Conservation (phyloP, 208 protist genomes). For the Porcisia deanei region DNA sequence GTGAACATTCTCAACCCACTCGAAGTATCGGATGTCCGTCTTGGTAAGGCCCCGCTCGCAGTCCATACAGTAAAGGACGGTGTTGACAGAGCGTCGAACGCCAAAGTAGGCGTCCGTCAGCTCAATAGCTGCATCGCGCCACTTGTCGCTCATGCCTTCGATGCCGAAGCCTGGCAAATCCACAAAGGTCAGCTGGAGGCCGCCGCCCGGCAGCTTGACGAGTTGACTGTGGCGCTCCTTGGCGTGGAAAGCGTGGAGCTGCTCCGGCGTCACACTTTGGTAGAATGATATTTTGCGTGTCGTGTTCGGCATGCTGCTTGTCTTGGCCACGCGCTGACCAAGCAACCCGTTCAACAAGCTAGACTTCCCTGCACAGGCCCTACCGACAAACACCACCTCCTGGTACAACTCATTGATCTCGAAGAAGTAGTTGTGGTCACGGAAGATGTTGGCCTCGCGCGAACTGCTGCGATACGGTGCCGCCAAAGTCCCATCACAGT, state of each 20-base stretch:
- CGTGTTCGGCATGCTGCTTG: constrained; percentile 87
- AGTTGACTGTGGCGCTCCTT: constrained; percentile 74
- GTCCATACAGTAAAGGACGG: constrained; percentile 90
- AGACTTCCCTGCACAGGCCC: constrained; percentile 88
- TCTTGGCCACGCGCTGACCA: constrained; percentile 76
- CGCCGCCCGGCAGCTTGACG: constrained; percentile 85
- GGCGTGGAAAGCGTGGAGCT: constrained; percentile 73
- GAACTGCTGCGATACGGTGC: constrained; percentile 37
- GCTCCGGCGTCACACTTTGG: constrained; percentile 81
- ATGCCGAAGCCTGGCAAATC: constrained; percentile 92
- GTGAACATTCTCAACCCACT: constrained; percentile 90
- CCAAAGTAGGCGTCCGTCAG: constrained; percentile 91
- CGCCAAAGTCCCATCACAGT: background rate
- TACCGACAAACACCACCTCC: constrained; percentile 86
- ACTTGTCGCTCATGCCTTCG: constrained; percentile 88
- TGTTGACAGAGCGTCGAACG: constrained; percentile 91
- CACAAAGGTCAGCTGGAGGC: constrained; percentile 90
- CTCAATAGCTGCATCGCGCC: constrained; percentile 85
- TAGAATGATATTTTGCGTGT: constrained; percentile 88
- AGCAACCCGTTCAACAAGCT: constrained; percentile 86
- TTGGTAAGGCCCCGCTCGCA: constrained; percentile 85
- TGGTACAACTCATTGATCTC: constrained; percentile 92
- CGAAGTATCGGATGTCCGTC: constrained; percentile 87
- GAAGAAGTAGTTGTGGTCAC: constrained; percentile 91
- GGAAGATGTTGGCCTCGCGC: constrained; percentile 65